Percentiles rank a stretch among this genome's conserved stretches.
Evolutionary conservation across 2,329 filamentous ascomycete species (phyloP).

Genomic region (Colletotrichum spaethianum): DNA sequence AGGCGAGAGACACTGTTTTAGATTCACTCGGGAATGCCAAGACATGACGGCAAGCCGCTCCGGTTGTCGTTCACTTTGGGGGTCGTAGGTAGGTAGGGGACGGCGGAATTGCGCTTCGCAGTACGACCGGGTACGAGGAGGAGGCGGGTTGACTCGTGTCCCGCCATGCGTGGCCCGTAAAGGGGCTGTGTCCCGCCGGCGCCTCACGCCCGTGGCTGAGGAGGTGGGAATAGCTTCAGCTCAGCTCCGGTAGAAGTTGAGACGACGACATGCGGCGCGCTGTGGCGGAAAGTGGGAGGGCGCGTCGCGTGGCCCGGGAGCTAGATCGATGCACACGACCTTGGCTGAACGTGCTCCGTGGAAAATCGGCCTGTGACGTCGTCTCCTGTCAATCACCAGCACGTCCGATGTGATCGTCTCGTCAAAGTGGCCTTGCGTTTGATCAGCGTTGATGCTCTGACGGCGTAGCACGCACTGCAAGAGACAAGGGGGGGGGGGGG

Average conservation of each 20-base stretch:
- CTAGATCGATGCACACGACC: background rate
- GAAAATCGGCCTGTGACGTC: slow-evolving; percentile 20
- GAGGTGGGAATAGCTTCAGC: slow-evolving; percentile 34
- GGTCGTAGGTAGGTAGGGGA: no score
- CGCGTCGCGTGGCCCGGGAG: background rate
- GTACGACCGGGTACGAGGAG: background rate
- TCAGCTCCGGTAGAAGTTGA: background rate
- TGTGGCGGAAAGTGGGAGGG: slow-evolving; percentile 26
- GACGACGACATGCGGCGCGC: background rate
- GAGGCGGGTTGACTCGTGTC: background rate
- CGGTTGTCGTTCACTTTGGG: background rate
- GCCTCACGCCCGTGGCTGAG: slow-evolving; percentile 11
- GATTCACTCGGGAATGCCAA: no score
- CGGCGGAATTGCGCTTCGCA: background rate
- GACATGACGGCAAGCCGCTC: background rate
- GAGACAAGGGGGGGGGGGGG: no score
- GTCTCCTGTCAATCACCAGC: background rate
- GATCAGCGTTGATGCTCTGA: slow-evolving; percentile 5
- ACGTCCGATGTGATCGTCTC: slow-evolving; percentile 31
- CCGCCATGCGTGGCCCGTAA: background rate
- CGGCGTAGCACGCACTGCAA: background rate
- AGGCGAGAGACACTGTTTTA: background rate
- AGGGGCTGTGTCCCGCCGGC: background rate
- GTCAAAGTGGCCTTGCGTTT: slow-evolving; percentile 11
- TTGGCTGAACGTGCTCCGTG: background rate